Conservation (phyloP, 2,329 filamentous ascomycete species). For the Fusarium falciforme region DNA sequence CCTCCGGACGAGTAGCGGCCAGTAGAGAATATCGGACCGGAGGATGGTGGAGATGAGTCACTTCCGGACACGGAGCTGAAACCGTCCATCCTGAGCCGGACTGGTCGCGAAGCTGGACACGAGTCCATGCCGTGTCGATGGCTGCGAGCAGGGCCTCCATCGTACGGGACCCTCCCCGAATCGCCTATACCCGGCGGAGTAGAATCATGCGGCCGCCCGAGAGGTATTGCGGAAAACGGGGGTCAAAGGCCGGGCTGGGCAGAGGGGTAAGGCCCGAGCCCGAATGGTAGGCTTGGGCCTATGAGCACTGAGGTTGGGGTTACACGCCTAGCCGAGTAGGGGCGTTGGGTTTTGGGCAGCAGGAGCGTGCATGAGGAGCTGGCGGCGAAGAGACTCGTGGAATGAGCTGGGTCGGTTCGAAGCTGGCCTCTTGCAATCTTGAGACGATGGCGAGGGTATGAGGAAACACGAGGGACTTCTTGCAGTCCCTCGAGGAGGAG, state of each 20-base stretch:
- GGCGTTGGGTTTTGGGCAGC: conserved; percentile 35
- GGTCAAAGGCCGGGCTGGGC: conserved; percentile 5
- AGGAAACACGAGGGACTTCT: conserved; percentile 11
- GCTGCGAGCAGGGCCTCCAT: conserved; percentile 7
- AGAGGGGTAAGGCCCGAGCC: not conserved
- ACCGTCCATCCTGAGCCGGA: conserved; percentile 17
- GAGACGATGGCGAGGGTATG: conserved; percentile 9
- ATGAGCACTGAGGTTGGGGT: not conserved
- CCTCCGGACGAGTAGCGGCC: conserved; percentile 18
- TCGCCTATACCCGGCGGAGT: conserved; percentile 8
- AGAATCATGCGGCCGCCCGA: conserved; percentile 16
- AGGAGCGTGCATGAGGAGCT: conserved; percentile 36
- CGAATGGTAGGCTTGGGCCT: conserved; percentile 12
- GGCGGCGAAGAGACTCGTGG: conserved; percentile 21
- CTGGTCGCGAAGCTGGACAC: conserved; percentile 20
- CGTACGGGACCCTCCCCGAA: conserved; percentile 29
- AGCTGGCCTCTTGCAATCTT: conserved; percentile 5
- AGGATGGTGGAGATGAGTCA: conserved; percentile 29
- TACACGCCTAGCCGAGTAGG: conserved; percentile 24
- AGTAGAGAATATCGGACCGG: conserved; percentile 19
- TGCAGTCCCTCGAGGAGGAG: not conserved
- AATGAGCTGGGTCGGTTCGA: conserved; percentile 21
- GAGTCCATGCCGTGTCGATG: conserved; percentile 30
- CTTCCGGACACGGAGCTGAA: conserved; percentile 26
- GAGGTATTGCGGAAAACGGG: conserved; percentile 19